phyloP scores from a whole-genome alignment of 1,284 basidiomycete species.

The Puccinia coronata region DNA sequence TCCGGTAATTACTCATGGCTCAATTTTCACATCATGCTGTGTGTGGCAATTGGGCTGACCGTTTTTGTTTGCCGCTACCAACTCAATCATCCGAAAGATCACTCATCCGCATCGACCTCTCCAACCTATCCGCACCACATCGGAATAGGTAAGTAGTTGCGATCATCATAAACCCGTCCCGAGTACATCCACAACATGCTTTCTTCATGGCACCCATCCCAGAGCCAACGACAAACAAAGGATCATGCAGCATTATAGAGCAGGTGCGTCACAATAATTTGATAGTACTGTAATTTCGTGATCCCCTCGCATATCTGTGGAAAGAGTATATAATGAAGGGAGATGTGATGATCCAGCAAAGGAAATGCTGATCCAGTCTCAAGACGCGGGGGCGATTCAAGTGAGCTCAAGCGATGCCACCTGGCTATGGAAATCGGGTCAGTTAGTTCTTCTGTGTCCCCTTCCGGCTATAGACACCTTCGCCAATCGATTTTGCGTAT shows the following conservation, averaged over 20 bases:
- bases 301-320: not conserved
- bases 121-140: not conserved
- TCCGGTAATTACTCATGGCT: constrained; percentile 25
- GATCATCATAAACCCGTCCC: not conserved
- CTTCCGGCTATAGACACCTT: not conserved
- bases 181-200: not conserved
- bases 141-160: constrained; percentile 11
- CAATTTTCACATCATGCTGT: too few species aligned
- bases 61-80: not conserved
- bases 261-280: constrained; percentile 1
- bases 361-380: constrained; percentile 27
- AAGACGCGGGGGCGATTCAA: constrained; percentile 1
- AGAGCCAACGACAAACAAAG: constrained; percentile 27
- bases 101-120: constrained; percentile 41
- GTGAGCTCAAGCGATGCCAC: constrained; percentile 43
- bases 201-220: not conserved
- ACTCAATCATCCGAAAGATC: constrained; percentile 25
- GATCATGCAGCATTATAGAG: constrained; percentile 35
- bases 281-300: too few species aligned
- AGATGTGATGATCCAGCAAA: constrained; percentile 2
- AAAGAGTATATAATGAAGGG: not conserved
- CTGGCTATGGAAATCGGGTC: constrained; percentile 50
- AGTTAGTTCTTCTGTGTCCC: not conserved
- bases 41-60: not conserved
- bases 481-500: not conserved